Evolutionary conservation across 306 rosid species (phyloP), one percentile per base, ranked within the genome.

Genomic region (Cajanus cajan): DNA sequence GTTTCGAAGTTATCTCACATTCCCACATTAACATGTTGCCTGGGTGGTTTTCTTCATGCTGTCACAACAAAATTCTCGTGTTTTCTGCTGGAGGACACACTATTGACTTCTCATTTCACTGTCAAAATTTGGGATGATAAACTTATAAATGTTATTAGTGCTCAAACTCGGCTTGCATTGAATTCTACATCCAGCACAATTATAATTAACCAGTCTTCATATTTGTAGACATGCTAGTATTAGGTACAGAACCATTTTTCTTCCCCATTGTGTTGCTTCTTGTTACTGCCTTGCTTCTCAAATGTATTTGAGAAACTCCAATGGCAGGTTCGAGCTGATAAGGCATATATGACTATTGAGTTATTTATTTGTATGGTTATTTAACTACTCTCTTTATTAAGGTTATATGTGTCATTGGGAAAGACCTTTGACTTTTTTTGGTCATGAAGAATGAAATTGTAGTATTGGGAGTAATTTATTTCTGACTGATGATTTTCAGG

Each of bases 281-380:
- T 5, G 28, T 48, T 18, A 8, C 76, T 80, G 18, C 61, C 61
- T 39, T 37, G n/a, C 43, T 58, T 71, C 28, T 71, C 39, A 44
- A 24, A 61, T 62, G 40, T 71, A 50, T 61, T 71, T 62, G 78
- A 62, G 71, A 61, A 61, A 25, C 34, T 45, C 37, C 68, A 50
- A 4, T 50, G 24, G 44, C n/a, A 7, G 48, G 77, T 47, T 24
- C 3, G 68, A 59, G 11, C 21, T 7, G 4, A 61, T 15, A 31
- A 61, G 43, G 22, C 22, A 61, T 59, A 28, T 57, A 68, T 7
- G 28, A 65, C 33, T 61, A 25, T 28, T 72, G 52, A 6, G 8
- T 36, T 55, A 33, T 51, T 15, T 65, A 21, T 44, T 34, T 71
- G 66, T 13, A 14, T 52, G 31, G 41, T 64, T 39, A 48, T 82